A percentile compares a stretch with the other conserved stretches of the same genome.
Conservation (phyloP, 164 flowering plant genomes). For the Magnolia kwangsiensis region DNA sequence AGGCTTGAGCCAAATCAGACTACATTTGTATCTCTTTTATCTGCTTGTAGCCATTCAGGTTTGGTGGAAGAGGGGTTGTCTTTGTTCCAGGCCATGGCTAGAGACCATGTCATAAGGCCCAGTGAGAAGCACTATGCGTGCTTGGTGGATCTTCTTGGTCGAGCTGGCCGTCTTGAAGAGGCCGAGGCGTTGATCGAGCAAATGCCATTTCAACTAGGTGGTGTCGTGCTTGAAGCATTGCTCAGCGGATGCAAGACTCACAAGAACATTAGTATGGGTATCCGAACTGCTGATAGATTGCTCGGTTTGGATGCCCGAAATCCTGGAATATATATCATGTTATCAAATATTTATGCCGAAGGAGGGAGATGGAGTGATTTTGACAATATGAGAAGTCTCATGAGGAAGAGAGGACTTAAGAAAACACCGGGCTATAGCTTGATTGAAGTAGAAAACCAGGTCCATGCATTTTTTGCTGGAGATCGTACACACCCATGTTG, state of each 20-base stretch:
- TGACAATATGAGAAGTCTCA: conserved; percentile 31
- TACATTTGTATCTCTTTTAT: conserved; percentile 37
- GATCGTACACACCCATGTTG: conserved; percentile 36
- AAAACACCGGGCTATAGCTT: conserved; percentile 45
- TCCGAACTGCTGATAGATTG: conserved; percentile 36
- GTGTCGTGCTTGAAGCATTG: conserved; percentile 33
- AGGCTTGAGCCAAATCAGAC: conserved; percentile 36
- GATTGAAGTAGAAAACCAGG: conserved; percentile 31
- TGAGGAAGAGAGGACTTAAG: conserved; percentile 35
- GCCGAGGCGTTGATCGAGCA: conserved; percentile 28
- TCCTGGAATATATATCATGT: conserved; percentile 36
- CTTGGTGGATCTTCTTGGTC: conserved; percentile 41
- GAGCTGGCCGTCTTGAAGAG: conserved; percentile 42
- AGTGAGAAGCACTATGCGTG: conserved; percentile 43
- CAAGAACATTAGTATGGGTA: conserved; percentile 36
- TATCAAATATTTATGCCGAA: conserved; percentile 47
- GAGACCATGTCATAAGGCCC: conserved; percentile 24
- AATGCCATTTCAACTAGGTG: conserved; percentile 36
- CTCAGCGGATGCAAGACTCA: conserved; percentile 39
- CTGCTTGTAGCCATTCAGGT: conserved; percentile 52
- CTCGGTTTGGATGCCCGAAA: conserved; percentile 34
- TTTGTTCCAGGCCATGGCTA: conserved; percentile 28
- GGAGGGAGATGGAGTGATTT: conserved; percentile 41
- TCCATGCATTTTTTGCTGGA: conserved; percentile 38
- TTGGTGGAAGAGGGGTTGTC: conserved; percentile 36